phyloP scores from a whole-genome alignment of 306 rosid genomes.

The Inga laurina region DNA sequence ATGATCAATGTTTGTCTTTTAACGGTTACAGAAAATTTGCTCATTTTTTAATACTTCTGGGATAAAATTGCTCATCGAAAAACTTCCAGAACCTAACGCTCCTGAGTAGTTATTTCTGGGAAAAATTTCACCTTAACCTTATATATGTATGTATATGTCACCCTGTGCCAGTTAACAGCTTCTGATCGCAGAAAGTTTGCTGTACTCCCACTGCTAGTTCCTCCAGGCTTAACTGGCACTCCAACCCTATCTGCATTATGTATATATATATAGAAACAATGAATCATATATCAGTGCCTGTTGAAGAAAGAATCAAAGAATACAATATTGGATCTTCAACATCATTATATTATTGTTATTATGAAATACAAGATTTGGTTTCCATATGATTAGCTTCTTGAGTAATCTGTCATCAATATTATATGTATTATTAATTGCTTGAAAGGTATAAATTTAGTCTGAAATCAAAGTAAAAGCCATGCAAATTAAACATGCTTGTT shows the following conservation, averaged over 20 bases:
- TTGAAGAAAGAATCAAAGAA: neutral
- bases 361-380: neutral
- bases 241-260: conserved; percentile 74
- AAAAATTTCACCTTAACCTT: no score
- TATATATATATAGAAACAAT: neutral
- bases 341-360: neutral
- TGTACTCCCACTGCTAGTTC: conserved; percentile 87
- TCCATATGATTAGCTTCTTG: neutral
- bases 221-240: conserved; percentile 84
- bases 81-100: no score
- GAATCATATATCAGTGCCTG: neutral
- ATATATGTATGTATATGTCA: neutral
- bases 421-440: neutral
- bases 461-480: neutral
- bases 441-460: neutral
- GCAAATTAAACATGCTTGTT: neutral
- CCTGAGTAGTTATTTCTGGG: no score
- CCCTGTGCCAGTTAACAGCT: neutral
- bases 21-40: no score
- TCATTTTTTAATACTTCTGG: no score
- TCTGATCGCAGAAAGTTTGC: conserved; percentile 61
- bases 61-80: no score
- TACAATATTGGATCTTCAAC: neutral
- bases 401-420: neutral
- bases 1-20: no score